Conservation (phyloP, 257 asterid genomes). For the Paulownia fortunei region DNA sequence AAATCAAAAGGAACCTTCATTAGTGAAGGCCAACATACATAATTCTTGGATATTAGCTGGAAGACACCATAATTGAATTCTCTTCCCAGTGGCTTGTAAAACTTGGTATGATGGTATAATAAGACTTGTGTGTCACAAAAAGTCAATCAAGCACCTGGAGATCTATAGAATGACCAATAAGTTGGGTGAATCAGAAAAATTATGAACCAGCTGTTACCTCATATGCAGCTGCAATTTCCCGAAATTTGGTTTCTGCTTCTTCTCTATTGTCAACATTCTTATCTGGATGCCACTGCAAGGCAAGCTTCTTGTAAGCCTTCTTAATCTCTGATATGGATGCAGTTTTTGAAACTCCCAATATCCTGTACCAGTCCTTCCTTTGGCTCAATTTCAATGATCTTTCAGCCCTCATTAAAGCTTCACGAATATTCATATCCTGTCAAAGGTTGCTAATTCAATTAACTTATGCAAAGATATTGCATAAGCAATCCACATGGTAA, state of each 20-base stretch:
- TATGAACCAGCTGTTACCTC: conserved; percentile 59
- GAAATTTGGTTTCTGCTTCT: conserved; percentile 85
- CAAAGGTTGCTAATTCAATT: conserved; percentile 29
- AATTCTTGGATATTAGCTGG: neutral
- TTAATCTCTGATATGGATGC: conserved; percentile 74
- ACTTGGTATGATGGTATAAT: neutral
- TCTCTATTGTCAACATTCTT: conserved; percentile 87
- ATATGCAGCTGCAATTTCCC: conserved; percentile 93
- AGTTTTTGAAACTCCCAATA: conserved; percentile 73
- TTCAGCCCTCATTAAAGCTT: conserved; percentile 74
- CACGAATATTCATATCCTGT: conserved; percentile 67
- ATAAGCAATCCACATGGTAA: neutral
- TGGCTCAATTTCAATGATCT: conserved; percentile 79
- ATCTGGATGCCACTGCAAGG: conserved; percentile 96
- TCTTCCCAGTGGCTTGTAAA: neutral
- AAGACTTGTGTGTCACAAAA: neutral
- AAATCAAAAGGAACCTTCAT: neutral
- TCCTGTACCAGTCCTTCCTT: conserved; percentile 95
- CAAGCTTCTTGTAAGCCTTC: conserved; percentile 89
- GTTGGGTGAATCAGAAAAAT: neutral
- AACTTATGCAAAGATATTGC: neutral
- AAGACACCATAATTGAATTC: neutral
- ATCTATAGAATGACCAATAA: neutral
- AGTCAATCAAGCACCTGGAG: neutral
- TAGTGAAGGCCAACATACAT: neutral